phyloP scores from a whole-genome alignment of 176 grass and related monocot species.

The Aegilops tauschii region DNA sequence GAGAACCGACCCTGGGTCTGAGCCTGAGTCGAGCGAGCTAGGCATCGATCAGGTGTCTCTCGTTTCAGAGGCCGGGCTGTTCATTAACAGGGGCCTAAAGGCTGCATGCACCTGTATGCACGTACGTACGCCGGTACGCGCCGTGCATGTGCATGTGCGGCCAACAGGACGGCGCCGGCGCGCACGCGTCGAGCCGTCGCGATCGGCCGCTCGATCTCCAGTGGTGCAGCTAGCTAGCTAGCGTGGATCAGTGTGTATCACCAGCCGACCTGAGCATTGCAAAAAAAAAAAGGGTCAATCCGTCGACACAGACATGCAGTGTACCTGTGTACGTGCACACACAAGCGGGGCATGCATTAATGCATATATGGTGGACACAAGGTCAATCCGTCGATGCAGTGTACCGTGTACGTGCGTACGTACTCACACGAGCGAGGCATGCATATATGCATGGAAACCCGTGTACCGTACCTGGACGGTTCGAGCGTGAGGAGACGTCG shows the following conservation, averaged over 20 bases:
- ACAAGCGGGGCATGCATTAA: no score
- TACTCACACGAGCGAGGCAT: background rate
- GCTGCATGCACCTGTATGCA: background rate
- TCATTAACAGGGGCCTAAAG: background rate
- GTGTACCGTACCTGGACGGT: background rate
- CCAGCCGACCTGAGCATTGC: background rate
- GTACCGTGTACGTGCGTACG: no score
- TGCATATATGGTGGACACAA: no score
- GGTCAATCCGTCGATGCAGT: no score
- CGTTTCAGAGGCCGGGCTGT: background rate
- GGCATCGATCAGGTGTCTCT: background rate
- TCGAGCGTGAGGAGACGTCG: slow-evolving; percentile 8
- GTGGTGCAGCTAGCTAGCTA: background rate
- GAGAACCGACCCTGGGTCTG: background rate
- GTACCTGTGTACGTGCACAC: no score
- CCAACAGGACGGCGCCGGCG: background rate
- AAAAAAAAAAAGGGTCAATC: no score
- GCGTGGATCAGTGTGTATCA: background rate
- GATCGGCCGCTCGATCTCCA: background rate
- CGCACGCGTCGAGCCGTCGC: background rate
- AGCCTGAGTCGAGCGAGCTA: background rate
- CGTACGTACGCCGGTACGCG: background rate
- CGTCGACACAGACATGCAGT: no score
- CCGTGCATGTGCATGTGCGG: background rate
- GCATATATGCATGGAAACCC: background rate